Evolutionary conservation across 2,329 filamentous ascomycete species (phyloP).

Genomic region (Neonectria neomacrospora): DNA sequence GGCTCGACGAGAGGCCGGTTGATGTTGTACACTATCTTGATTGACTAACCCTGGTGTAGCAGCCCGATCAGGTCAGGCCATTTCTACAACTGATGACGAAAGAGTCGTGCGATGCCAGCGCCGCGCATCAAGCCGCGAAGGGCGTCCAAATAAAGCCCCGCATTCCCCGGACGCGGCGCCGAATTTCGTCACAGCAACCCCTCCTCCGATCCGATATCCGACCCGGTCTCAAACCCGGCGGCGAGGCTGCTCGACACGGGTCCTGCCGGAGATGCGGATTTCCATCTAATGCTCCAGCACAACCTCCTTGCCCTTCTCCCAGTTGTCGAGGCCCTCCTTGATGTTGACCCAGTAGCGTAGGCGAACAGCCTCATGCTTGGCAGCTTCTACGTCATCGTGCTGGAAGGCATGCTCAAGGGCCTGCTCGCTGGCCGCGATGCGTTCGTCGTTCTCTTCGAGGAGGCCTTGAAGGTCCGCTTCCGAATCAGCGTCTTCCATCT

Average conservation of each 20-base stretch:
- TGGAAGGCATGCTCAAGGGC: slow-evolving; percentile 73
- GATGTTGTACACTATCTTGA: slow-evolving; percentile 3
- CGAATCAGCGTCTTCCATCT: slow-evolving; percentile 74
- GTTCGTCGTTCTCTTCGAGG: slow-evolving; percentile 71
- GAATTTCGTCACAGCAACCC: not conserved
- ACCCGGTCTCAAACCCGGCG: not conserved
- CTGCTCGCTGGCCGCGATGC: slow-evolving; percentile 72
- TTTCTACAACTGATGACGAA: slow-evolving; percentile 20
- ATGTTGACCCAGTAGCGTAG: slow-evolving; percentile 94
- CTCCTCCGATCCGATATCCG: slow-evolving; percentile 2
- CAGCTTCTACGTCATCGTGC: slow-evolving; percentile 71
- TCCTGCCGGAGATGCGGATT: not conserved
- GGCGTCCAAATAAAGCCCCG: slow-evolving; percentile 1
- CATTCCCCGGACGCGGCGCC: slow-evolving; percentile 11
- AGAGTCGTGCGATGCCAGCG: slow-evolving; percentile 17
- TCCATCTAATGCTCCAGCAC: slow-evolving; percentile 61
- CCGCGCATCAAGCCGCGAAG: slow-evolving; percentile 7
- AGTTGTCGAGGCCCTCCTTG: slow-evolving; percentile 79
- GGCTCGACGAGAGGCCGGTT: not conserved
- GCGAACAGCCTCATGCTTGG: slow-evolving; percentile 77
- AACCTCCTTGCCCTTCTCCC: slow-evolving; percentile 80
- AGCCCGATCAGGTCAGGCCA: slow-evolving; percentile 19
- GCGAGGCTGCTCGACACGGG: not conserved
- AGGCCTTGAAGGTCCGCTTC: slow-evolving; percentile 73
- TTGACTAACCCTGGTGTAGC: not conserved